Evolutionary conservation across 208 protist species (phyloP), one percentile per base, ranked within the genome.

Genomic region (Acanthamoeba divionensis): DNA sequence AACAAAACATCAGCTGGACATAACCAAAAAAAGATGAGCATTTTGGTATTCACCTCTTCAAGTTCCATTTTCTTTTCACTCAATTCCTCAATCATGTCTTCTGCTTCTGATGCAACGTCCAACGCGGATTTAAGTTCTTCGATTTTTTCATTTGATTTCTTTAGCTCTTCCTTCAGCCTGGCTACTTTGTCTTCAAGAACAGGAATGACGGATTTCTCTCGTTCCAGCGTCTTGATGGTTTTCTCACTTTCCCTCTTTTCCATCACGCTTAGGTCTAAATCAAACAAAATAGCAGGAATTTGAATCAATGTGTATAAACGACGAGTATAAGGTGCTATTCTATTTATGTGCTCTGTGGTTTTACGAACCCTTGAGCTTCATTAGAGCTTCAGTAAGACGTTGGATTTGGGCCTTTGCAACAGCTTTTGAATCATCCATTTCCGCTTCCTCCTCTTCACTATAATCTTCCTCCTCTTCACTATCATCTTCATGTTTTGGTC

Each of bases 61-160:
- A 88, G 80, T 24, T 66, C 80, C 15, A 88, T 24, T 44, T 88
- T 88, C 57, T 88, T 88, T 2, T 88, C 80, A 44, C 57, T 88
- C 18, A 88, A 62, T 44, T 88, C 80, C 57, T 88, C 80, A 24
- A 88, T 44, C 80, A 88, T 88, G n/a, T 88, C 80, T 24, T 88
- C 60, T 12, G 80, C 80, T n/a, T 71, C 80, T 21, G 55, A 31
- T 54, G 80, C 80, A 36, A 88, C 57, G 36, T 88, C 80, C 9
- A 88, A 62, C 80, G 67, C 38, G 21, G 66, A 55, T 29, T 88
- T 88, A 10, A 88, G 60, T 62, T 88, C 45, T 36, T 88, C 80
- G 33, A 88, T 71, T 44, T 73, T 66, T 21, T 88, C 80, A 47
- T 66, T 71, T 24, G 33, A n/a, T 48, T 88, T 71, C 80, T 88